Evolutionary conservation across 352 stramenopile species (phyloP).

Genomic region (Phytophthora niederhauseri): DNA sequence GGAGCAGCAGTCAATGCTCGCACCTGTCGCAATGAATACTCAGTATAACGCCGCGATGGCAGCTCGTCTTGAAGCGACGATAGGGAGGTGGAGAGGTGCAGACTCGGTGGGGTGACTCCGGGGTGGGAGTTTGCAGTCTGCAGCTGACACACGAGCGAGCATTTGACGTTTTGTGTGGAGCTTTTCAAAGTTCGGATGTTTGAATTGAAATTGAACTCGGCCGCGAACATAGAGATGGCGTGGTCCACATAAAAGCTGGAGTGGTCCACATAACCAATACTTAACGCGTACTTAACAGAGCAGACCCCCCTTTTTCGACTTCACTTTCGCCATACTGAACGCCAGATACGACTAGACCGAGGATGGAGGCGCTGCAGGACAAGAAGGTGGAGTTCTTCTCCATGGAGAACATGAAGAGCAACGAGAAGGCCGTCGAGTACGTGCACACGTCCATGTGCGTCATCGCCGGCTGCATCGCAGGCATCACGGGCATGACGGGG

Average conservation of each 20-base stretch:
- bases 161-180: not conserved
- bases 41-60: not conserved
- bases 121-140: constrained; percentile 39
- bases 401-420: constrained; percentile 88
- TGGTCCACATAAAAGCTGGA: not conserved
- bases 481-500: constrained; percentile 79
- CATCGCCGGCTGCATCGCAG: constrained; percentile 80
- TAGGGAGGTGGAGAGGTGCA: not conserved
- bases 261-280: not conserved
- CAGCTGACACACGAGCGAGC: not conserved
- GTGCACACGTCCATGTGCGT: constrained; percentile 87
- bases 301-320: not conserved
- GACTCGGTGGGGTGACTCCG: constrained; percentile 9
- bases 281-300: not conserved
- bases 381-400: constrained; percentile 89
- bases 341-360: not conserved
- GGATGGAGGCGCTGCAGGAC: constrained; percentile 67
- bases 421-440: constrained; percentile 82
- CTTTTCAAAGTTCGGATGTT: constrained; percentile 35
- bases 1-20: not conserved
- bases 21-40: not conserved
- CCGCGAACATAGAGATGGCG: constrained; percentile 1
- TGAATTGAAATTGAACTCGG: constrained; percentile 33
- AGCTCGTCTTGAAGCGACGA: not conserved
- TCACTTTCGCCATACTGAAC: constrained; percentile 4